Base-by-base conservation (phyloP, 768 basidiomycete species). In the Tubosaeta brunneosetosa region DNA sequence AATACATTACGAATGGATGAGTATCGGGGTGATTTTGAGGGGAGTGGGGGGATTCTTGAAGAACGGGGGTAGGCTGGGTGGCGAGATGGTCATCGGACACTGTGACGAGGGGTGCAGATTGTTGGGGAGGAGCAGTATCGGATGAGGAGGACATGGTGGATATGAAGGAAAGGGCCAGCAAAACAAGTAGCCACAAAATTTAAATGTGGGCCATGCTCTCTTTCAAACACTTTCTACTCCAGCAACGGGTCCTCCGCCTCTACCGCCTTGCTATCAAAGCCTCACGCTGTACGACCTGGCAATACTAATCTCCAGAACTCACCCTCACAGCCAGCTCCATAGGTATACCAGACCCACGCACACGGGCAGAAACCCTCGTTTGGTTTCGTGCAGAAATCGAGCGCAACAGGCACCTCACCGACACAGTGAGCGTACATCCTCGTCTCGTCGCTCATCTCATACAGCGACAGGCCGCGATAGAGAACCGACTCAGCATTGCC, bases 331-430 rank as follows among this genome's bases (percentile, higher is more conserved):
- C 19, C 25, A 38, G n/a, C 27, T 32, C 32, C 19, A 33, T 57
- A 90, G 89, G 66, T 38, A 84, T 91, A 46, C 81, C 80, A 33
- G 79, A 90, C 69, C 75, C 74, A 48, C 63, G 65, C 52, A 75
- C 84, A 27, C 78, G 88, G 53, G 67, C 68, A 53, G 88, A 91
- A 60, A 88, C 88, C 0, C 68, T 89, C 7, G 61, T 66, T 19
- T 91, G 88, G 86, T 80, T 91, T 66, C 82, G 89, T 27, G 62
- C 71, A 45, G 87, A 90, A 67, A 80, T 91, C 58, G 84, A 88
- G 62, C 73, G 81, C 53, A 83, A 82, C 59, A 76, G 67, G 53
- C 64, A 82, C 61, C 61, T 87, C 37, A 65, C 73, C 11, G 84
- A 90, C 62, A 66, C 73, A 55, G 88, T 90, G 60, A 62, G 67